Base-by-base conservation (phyloP, 768 basidiomycete species). In the Tephrocybe sp. region DNA sequence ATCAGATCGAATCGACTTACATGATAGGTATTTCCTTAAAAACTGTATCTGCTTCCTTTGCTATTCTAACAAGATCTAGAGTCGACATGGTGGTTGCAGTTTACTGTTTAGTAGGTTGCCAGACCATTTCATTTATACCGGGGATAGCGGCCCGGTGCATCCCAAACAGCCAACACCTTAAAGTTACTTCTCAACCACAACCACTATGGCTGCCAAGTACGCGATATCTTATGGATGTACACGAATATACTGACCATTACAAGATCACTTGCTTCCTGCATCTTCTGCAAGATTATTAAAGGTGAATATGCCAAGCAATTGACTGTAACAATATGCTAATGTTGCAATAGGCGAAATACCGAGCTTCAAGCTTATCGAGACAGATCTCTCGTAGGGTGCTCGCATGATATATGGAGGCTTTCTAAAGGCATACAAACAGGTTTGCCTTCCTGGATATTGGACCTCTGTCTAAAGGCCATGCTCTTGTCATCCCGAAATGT, bases 241-340 rank as follows among this genome's bases (percentile, higher is more conserved):
- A 21, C 8, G 17, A 39, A 12, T 12, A 3, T 20, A 21, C n/a
- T 20, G 38, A 39, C 34, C 34, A 8, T 46, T 48, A 25, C 30
- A 10, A 86, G 86, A 61, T 72, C 73, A 42, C 74, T 87, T 45
- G 77, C 83, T 4, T 68, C 67, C 20, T 97, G 94, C 69, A 71
- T 98, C 62, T 98, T 97, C 74, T 98, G 96, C 80, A 97, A 87
- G 74, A 97, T 98, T 68, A 80, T 94, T 73, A 90, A 90, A 73
- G 90, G 93, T 84, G 40, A 23, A 68, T 57, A 3, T n/a, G n/a
- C n/a, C n/a, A n/a, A 43, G 12, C 23, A n/a, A 10, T 23, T n/a
- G n/a, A 17, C 24, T 30, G 7, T 44, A 20, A 20, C 38, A 46
- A 14, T 30, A 38, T 45, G n/a, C n/a, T 48, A 45, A n/a, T 25